A percentile compares a stretch with the other conserved stretches of the same genome.
Evolutionary conservation across 768 basidiomycete genomes (phyloP).

Genomic region (Lanmaoa rubissima): DNA sequence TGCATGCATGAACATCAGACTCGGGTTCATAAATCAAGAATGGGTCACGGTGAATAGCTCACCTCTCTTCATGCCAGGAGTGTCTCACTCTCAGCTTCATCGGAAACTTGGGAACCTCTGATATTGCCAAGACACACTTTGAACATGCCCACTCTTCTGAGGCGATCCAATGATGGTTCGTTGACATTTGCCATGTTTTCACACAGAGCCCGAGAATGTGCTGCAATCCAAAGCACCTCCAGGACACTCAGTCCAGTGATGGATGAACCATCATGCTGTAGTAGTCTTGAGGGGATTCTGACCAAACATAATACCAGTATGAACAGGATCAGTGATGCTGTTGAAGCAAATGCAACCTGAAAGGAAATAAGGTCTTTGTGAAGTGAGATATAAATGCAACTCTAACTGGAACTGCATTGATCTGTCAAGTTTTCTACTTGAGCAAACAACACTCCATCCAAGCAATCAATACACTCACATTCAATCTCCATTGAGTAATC

Average conservation of each 20-base stretch:
- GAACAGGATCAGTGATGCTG: slow-evolving; percentile 5
- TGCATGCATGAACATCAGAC: too few relatives aligned
- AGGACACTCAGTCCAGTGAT: slow-evolving; percentile 12
- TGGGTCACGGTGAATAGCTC: too few relatives aligned
- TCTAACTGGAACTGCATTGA: slow-evolving; percentile 16
- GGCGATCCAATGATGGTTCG: not conserved
- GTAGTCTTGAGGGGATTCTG: not conserved
- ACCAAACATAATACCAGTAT: not conserved
- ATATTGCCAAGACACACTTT: not conserved
- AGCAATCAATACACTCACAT: slow-evolving; percentile 2
- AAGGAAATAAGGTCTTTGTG: not conserved
- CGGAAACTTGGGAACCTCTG: not conserved
- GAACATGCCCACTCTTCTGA: slow-evolving; percentile 13
- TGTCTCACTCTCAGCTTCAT: not conserved
- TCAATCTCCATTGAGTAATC: slow-evolving; percentile 8
- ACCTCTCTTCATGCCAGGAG: not conserved
- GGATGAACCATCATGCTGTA: not conserved
- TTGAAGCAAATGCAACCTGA: slow-evolving; percentile 3
- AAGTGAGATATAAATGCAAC: not conserved
- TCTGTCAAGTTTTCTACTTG: not conserved
- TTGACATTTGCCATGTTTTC: not conserved
- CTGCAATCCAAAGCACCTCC: slow-evolving; percentile 12
- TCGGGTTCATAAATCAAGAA: too few relatives aligned
- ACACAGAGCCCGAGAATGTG: slow-evolving; percentile 2
- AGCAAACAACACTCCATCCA: not conserved